Evolutionary conservation across 2,329 filamentous ascomycete genomes (phyloP).

Genomic region (Akanthomyces uredinophilus): DNA sequence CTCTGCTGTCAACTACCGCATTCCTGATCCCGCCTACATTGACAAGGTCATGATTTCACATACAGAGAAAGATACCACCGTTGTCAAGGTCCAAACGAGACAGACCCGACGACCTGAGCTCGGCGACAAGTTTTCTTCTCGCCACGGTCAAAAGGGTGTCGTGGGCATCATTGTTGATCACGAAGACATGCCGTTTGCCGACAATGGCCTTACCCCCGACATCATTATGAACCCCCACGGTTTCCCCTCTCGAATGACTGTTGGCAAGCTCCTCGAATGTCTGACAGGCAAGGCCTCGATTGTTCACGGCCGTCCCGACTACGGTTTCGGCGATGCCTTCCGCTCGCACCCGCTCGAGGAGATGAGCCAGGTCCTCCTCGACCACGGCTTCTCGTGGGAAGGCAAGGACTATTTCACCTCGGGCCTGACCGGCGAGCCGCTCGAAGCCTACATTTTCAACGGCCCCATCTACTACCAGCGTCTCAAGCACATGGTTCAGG

Average conservation of each 20-base stretch:
- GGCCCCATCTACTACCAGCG: conserved; percentile 99
- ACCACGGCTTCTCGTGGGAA: conserved; percentile 90
- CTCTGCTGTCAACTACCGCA: conserved; percentile 70
- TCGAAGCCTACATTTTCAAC: conserved; percentile 97
- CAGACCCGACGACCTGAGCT: conserved; percentile 93
- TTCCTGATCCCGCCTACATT: conserved; percentile 80
- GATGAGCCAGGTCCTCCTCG: conserved; percentile 79
- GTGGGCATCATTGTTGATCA: conserved; percentile 95
- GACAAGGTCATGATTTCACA: conserved; percentile 95
- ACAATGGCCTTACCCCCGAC: conserved; percentile 85
- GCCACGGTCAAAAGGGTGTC: conserved; percentile 97
- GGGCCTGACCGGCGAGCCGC: conserved; percentile 87
- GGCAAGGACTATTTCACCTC: conserved; percentile 96
- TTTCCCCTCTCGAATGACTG: conserved; percentile 99
- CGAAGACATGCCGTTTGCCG: conserved; percentile 94
- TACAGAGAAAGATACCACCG: conserved; percentile 77
- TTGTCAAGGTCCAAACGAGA: conserved; percentile 93
- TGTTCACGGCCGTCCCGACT: conserved; percentile 76
- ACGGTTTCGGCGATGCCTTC: conserved; percentile 78
- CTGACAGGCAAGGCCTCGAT: conserved; percentile 92
- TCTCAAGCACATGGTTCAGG: conserved; percentile 99
- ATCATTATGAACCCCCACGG: conserved; percentile 99
- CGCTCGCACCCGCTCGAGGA: conserved; percentile 78
- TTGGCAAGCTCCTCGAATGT: conserved; percentile 94
- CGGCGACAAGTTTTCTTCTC: conserved; percentile 97